Conservation (phyloP, 768 basidiomycete genomes). For the Amanita pallidorosea region DNA sequence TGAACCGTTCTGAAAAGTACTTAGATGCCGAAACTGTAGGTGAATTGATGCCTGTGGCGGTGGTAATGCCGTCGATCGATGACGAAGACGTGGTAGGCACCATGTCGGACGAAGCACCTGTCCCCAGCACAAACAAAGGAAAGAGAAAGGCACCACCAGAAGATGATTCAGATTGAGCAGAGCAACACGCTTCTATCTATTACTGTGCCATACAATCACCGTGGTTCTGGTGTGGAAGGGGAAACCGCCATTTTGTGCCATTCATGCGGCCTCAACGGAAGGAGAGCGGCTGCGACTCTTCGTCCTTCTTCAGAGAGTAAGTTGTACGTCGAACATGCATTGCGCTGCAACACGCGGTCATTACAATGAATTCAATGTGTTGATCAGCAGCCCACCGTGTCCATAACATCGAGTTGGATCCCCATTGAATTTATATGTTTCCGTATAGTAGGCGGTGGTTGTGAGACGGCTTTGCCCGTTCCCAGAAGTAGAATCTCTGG, state of each 20-base stretch:
- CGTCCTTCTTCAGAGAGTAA: slow-evolving; percentile 88
- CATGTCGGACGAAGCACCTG: slow-evolving; percentile 11
- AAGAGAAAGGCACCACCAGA: slow-evolving; percentile 46
- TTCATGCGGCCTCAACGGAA: slow-evolving; percentile 47
- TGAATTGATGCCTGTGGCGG: slow-evolving; percentile 46
- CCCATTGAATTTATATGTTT: slow-evolving; percentile 64
- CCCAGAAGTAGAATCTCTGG: slow-evolving; percentile 87
- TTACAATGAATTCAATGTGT: neutral
- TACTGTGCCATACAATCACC: neutral
- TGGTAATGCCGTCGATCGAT: slow-evolving; percentile 42
- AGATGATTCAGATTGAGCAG: slow-evolving; percentile 13
- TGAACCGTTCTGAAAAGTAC: too few relatives aligned
- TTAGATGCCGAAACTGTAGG: slow-evolving; percentile 24
- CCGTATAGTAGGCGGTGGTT: slow-evolving; percentile 58
- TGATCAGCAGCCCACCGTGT: slow-evolving; percentile 44
- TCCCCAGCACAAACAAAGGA: slow-evolving; percentile 37
- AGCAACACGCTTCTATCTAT: slow-evolving; percentile 4
- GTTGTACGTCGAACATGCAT: slow-evolving; percentile 95
- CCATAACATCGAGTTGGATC: slow-evolving; percentile 84
- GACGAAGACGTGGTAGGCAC: slow-evolving; percentile 43
- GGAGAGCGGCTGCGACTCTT: slow-evolving; percentile 82
- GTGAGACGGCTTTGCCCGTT: slow-evolving; percentile 63
- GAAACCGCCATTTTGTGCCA: slow-evolving; percentile 34
- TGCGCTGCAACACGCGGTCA: slow-evolving; percentile 41
- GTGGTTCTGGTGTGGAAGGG: neutral